These are phyloP conservation scores for Blastobotrys attinorum DNA, from an alignment of 805 yeast genomes.

Conservation along the genomic window DNA sequence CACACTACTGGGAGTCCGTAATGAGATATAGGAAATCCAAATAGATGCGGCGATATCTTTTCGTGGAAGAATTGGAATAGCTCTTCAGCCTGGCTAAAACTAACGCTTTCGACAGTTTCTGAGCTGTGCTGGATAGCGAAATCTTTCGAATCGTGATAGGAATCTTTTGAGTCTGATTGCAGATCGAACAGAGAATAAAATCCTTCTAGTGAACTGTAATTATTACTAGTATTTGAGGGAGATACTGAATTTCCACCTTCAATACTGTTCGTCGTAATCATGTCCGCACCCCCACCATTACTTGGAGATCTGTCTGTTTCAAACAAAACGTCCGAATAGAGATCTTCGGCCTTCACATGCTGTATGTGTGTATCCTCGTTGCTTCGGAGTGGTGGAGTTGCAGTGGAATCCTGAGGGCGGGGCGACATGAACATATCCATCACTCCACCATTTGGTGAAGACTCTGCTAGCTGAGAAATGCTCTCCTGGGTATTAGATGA, in stretches of 20 bases:
- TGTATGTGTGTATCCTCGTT: too few species aligned
- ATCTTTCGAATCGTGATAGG: too few species aligned
- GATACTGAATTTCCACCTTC: too few species aligned
- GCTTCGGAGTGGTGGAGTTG: too few species aligned
- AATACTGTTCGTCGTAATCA: too few species aligned
- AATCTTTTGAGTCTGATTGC: neutral
- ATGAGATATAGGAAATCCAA: conserved; percentile 53
- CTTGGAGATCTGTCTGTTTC: too few species aligned
- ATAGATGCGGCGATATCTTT: conserved; percentile 53
- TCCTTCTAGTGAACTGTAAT: neutral
- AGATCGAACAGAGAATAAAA: neutral
- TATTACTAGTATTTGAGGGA: too few species aligned
- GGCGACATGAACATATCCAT: neutral
- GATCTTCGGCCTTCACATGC: too few species aligned
- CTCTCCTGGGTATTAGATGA: neutral
- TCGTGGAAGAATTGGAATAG: conserved; percentile 45
- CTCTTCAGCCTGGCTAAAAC: conserved; percentile 33
- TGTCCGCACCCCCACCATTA: too few species aligned
- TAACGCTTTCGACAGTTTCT: conserved; percentile 14
- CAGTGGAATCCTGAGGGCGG: neutral
- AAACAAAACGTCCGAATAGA: neutral
- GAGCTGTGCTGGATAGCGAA: neutral
- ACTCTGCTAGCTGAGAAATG: neutral
- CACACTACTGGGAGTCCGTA: conserved; percentile 44
- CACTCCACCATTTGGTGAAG: neutral